Conservation (phyloP, 176 grass and related monocot genomes). For the Coix lacrymajobi region DNA sequence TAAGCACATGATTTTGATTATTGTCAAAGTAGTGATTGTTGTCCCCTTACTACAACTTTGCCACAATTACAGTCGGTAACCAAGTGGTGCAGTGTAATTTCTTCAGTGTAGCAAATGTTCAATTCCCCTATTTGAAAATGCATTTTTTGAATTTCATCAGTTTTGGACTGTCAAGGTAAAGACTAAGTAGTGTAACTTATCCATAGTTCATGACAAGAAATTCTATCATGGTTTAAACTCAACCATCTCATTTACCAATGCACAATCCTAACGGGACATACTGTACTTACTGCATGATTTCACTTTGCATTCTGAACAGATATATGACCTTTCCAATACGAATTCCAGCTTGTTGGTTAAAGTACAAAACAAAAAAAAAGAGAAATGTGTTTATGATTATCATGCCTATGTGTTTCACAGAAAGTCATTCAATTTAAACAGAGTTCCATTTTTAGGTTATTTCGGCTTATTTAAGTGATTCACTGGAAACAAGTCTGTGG, state of each 20-base stretch:
- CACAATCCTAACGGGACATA: not conserved
- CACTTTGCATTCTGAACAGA: not conserved
- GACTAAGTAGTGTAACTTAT: too few species aligned
- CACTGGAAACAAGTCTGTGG: too few species aligned
- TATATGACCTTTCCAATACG: not conserved
- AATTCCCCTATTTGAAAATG: too few species aligned
- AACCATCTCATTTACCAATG: slow-evolving; percentile 9
- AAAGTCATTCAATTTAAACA: too few species aligned
- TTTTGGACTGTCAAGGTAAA: too few species aligned
- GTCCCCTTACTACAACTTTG: not conserved
- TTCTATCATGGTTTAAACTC: not conserved
- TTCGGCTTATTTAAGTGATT: too few species aligned
- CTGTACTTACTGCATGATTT: not conserved
- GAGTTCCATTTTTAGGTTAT: too few species aligned
- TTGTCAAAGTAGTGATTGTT: not conserved
- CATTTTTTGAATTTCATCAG: too few species aligned
- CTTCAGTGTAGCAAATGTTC: too few species aligned
- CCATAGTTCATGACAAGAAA: not conserved
- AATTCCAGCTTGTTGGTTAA: not conserved
- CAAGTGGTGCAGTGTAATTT: not conserved
- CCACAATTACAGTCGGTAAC: not conserved
- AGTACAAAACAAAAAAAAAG: too few species aligned
- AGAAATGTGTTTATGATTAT: not conserved
- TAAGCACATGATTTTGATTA: too few species aligned
- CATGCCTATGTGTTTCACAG: too few species aligned